phyloP scores from a whole-genome alignment of 2,329 filamentous ascomycete species.

The Penicillium capsulatum region DNA sequence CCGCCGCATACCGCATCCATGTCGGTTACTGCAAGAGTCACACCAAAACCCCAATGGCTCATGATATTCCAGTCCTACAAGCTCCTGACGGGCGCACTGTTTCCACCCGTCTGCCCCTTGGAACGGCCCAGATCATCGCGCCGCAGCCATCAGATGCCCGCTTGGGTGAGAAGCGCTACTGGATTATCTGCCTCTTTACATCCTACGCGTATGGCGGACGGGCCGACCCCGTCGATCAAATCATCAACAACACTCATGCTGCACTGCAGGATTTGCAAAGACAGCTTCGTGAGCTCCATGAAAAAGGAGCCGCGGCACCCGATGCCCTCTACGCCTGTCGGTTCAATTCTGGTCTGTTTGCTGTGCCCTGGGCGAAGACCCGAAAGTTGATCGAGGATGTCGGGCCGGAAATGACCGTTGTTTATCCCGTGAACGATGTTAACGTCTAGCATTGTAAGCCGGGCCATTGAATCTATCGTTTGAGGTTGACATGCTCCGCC shows the following conservation, averaged over 20 bases:
- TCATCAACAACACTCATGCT: conserved; percentile 48
- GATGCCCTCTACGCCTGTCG: conserved; percentile 47
- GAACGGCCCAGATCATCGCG: conserved; percentile 53
- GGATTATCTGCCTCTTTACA: conserved; percentile 59
- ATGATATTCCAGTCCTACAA: conserved; percentile 7
- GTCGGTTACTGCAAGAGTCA: conserved; percentile 43
- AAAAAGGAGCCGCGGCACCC: conserved; percentile 10
- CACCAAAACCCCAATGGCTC: neutral
- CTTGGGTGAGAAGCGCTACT: conserved; percentile 40
- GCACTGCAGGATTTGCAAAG: conserved; percentile 49
- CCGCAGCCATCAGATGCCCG: conserved; percentile 40
- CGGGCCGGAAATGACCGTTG: conserved; percentile 35
- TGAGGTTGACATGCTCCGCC: too few relatives aligned
- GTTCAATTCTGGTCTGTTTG: conserved; percentile 58
- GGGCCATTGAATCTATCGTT: too few relatives aligned
- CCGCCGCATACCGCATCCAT: conserved; percentile 49
- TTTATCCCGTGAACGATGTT: conserved; percentile 7
- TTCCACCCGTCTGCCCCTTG: conserved; percentile 32
- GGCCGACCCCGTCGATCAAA: conserved; percentile 35
- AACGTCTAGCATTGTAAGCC: too few relatives aligned
- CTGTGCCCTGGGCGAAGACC: conserved; percentile 52
- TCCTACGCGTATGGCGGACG: conserved; percentile 48
- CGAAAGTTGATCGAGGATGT: conserved; percentile 41
- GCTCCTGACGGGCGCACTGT: conserved; percentile 5
- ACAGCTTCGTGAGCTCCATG: conserved; percentile 35